A percentile compares a stretch with the other conserved stretches of the same genome.
These are phyloP conservation scores for Hebeloma cylindrosporum DNA, from an alignment of 768 basidiomycete genomes.

Conservation along the genomic window DNA sequence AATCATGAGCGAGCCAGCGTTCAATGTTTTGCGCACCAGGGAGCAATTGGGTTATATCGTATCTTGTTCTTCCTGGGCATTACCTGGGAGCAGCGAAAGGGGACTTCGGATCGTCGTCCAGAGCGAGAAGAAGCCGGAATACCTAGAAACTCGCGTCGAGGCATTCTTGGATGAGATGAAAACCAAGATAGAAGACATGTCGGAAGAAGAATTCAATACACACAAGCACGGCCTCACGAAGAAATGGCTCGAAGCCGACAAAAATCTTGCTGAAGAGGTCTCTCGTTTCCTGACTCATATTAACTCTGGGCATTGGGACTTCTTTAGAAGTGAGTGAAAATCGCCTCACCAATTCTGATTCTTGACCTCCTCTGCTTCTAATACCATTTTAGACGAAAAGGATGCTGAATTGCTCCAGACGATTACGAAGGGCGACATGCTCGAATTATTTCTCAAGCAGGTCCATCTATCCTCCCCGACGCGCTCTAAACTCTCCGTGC, in stretches of 20 bases:
- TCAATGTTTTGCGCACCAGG: constrained; percentile 87
- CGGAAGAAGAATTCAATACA: constrained; percentile 67
- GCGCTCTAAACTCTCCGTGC: constrained; percentile 84
- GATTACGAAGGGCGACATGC: constrained; percentile 74
- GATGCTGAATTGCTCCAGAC: constrained; percentile 66
- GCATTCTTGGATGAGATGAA: constrained; percentile 81
- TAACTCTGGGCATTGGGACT: constrained; percentile 81
- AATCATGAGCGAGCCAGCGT: constrained; percentile 88
- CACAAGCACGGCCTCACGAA: constrained; percentile 77
- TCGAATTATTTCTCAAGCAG: constrained; percentile 64
- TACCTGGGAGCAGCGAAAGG: constrained; percentile 65
- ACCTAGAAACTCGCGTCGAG: constrained; percentile 87
- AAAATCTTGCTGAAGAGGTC: constrained; percentile 85
- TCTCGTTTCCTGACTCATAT: constrained; percentile 70
- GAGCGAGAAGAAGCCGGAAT: constrained; percentile 77
- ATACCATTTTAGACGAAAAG: constrained; percentile 53
- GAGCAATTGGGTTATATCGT: constrained; percentile 97
- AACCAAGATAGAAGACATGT: constrained; percentile 65
- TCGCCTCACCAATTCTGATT: too few relatives aligned
- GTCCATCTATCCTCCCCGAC: constrained; percentile 68
- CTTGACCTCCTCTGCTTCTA: constrained; percentile 1
- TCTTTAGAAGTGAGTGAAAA: constrained; percentile 77
- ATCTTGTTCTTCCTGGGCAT: constrained; percentile 52
- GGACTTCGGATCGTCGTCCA: constrained; percentile 87
- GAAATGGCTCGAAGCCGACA: constrained; percentile 82